Evolutionary conservation across 345 rosid species (phyloP).

Genomic region (Corchorus capsularis): DNA sequence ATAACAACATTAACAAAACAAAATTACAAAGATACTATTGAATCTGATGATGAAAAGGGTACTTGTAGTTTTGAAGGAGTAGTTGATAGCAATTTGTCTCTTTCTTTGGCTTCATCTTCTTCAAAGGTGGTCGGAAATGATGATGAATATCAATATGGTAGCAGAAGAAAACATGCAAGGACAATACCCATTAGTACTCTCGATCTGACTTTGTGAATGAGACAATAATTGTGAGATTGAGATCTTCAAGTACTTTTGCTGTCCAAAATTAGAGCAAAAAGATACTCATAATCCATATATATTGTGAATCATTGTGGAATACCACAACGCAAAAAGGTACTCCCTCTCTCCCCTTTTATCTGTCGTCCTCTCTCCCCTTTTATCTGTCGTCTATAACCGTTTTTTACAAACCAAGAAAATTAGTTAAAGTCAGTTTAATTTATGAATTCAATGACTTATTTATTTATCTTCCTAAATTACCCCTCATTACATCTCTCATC

Average conservation of each 20-base stretch:
- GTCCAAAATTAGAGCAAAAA: slow-evolving; percentile 6
- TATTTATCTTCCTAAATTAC: too few relatives aligned
- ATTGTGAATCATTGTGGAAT: slow-evolving; percentile 14
- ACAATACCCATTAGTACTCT: slow-evolving; percentile 55
- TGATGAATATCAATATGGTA: slow-evolving; percentile 25
- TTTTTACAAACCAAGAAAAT: too few relatives aligned
- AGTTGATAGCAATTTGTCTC: slow-evolving; percentile 51
- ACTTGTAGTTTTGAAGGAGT: slow-evolving; percentile 19
- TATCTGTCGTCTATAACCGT: too few relatives aligned
- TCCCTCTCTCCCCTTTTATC: too few relatives aligned
- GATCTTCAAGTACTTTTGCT: slow-evolving; percentile 65
- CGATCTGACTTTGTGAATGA: slow-evolving; percentile 87
- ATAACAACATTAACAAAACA: slow-evolving; percentile 29
- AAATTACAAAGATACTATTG: neutral
- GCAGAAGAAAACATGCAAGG: slow-evolving; percentile 33
- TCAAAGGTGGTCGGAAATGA: slow-evolving; percentile 40
- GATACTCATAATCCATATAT: neutral
- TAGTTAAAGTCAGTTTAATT: too few relatives aligned
- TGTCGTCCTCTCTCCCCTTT: too few relatives aligned
- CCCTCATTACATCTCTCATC: too few relatives aligned
- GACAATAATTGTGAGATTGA: slow-evolving; percentile 61
- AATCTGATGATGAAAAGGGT: slow-evolving; percentile 16
- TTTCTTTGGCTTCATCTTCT: slow-evolving; percentile 59
- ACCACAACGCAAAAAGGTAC: neutral
- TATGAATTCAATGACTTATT: too few relatives aligned